A percentile compares a stretch with the other conserved stretches of the same genome.
Conservation (phyloP, 768 basidiomycete genomes). For the Hemileccinum impolitum region DNA sequence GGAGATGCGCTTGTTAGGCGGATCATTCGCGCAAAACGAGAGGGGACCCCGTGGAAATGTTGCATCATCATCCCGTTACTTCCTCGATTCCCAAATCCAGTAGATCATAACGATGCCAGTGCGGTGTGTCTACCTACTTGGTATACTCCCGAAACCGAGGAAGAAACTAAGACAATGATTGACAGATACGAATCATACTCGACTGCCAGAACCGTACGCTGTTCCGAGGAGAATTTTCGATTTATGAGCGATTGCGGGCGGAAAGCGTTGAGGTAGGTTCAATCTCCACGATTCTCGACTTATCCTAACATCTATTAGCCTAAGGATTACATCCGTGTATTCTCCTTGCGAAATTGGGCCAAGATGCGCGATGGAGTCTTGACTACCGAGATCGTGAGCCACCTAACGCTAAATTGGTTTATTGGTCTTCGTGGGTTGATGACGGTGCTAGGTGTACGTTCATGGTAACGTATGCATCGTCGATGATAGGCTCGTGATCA, state of each 20-base stretch:
- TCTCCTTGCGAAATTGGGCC: slow-evolving; percentile 90
- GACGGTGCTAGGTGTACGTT: slow-evolving; percentile 66
- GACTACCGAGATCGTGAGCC: slow-evolving; percentile 78
- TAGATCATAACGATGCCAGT: slow-evolving; percentile 91
- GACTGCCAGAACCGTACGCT: slow-evolving; percentile 94
- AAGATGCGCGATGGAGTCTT: slow-evolving; percentile 84
- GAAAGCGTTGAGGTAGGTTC: slow-evolving; percentile 78
- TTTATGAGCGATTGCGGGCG: slow-evolving; percentile 79
- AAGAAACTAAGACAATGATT: background rate
- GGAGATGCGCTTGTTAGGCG: slow-evolving; percentile 92
- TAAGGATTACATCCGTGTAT: slow-evolving; percentile 86
- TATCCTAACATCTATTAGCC: slow-evolving; percentile 55
- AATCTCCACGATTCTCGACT: background rate
- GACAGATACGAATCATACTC: slow-evolving; percentile 85
- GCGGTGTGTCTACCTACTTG: slow-evolving; percentile 53
- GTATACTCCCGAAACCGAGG: background rate
- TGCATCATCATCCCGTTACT: slow-evolving; percentile 89
- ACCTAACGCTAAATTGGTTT: background rate
- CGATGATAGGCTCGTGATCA: slow-evolving; percentile 91
- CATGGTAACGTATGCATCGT: slow-evolving; percentile 75
- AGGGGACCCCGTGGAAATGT: slow-evolving; percentile 83
- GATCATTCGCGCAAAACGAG: slow-evolving; percentile 82
- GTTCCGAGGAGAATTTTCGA: slow-evolving; percentile 84
- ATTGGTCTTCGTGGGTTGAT: slow-evolving; percentile 13
- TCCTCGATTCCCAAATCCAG: slow-evolving; percentile 90